Evolutionary conservation across 139 green algal species (phyloP).

Genomic region (Zygnema circumcarinatum): DNA sequence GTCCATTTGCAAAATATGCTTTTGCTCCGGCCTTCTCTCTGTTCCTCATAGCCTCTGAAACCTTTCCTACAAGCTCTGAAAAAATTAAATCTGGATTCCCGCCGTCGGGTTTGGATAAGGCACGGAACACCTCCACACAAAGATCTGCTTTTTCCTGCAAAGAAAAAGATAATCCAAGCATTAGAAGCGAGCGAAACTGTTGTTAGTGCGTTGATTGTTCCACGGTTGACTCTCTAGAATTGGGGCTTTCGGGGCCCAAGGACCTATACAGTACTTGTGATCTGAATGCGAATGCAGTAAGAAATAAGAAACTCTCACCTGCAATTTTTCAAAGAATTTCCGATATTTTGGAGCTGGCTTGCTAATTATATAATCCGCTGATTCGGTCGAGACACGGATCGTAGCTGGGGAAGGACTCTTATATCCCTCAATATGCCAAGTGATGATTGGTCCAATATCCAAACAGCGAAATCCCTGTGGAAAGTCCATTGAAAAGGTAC

Average conservation of each 20-base stretch:
- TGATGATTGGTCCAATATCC: slow-evolving; percentile 29
- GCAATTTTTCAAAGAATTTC: slow-evolving; percentile 26
- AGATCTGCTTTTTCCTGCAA: slow-evolving; percentile 45
- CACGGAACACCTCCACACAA: slow-evolving; percentile 41
- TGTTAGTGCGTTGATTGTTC: too few relatives aligned
- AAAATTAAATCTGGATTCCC: slow-evolving; percentile 44
- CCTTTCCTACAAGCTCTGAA: slow-evolving; percentile 12
- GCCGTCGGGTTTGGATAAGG: slow-evolving; percentile 41
- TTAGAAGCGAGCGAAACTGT: too few relatives aligned
- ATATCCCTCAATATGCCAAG: slow-evolving; percentile 46
- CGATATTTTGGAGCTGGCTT: slow-evolving; percentile 30
- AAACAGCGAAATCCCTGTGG: slow-evolving; percentile 36
- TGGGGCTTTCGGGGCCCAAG: background rate
- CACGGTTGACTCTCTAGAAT: background rate
- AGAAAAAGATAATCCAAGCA: background rate
- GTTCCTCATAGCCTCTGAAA: slow-evolving; percentile 29
- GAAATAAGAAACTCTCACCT: slow-evolving; percentile 16
- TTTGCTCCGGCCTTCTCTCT: slow-evolving; percentile 12
- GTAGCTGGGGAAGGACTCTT: slow-evolving; percentile 16
- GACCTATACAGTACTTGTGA: background rate
- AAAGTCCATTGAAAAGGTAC: background rate
- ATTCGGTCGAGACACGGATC: slow-evolving; percentile 44
- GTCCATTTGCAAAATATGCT: slow-evolving; percentile 24
- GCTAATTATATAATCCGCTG: slow-evolving; percentile 22
- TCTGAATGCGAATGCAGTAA: background rate